These are phyloP conservation scores for Diplodia intermedia DNA, from an alignment of 2,329 filamentous ascomycete genomes.

Conservation along the genomic window DNA sequence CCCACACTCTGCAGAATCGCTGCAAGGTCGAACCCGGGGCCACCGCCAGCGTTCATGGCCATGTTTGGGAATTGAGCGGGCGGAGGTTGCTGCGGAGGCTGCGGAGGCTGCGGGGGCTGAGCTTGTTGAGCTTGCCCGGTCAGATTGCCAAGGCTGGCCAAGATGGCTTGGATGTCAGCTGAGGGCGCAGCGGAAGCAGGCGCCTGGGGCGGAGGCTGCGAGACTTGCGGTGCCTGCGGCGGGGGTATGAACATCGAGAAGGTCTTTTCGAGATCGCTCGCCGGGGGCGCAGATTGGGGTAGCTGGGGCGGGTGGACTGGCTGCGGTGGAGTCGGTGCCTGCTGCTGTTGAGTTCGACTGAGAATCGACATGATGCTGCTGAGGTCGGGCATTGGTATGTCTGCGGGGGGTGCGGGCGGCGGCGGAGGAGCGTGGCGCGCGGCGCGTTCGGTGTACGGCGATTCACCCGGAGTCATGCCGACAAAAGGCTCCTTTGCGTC, in stretches of 20 bases:
- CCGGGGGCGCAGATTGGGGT: constrained; percentile 34
- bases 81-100: constrained; percentile 4
- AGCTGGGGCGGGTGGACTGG: constrained; percentile 33
- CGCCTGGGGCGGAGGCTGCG: constrained; percentile 35
- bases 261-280: constrained; percentile 31
- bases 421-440: constrained; percentile 36
- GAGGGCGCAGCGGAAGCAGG: constrained; percentile 33
- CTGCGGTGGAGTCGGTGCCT: constrained; percentile 35
- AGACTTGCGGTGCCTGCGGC: constrained; percentile 18
- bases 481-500: constrained; percentile 44
- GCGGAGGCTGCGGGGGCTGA: constrained; percentile 32
- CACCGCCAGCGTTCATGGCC: constrained; percentile 14
- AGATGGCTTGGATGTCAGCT: constrained; percentile 33
- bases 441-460: constrained; percentile 37
- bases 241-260: constrained; percentile 33
- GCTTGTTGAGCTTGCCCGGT: constrained; percentile 34
- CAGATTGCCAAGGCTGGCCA: constrained; percentile 39
- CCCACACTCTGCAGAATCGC: constrained; percentile 33
- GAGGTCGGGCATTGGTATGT: constrained; percentile 22
- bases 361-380: constrained; percentile 26
- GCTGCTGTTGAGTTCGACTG: constrained; percentile 34
- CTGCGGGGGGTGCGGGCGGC: background rate
- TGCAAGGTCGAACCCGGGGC: constrained; percentile 33
- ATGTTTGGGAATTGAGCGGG: constrained; percentile 23
- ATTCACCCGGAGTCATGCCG: constrained; percentile 44